phyloP scores from a whole-genome alignment of 805 yeast species.

The Lachancea sp. region DNA sequence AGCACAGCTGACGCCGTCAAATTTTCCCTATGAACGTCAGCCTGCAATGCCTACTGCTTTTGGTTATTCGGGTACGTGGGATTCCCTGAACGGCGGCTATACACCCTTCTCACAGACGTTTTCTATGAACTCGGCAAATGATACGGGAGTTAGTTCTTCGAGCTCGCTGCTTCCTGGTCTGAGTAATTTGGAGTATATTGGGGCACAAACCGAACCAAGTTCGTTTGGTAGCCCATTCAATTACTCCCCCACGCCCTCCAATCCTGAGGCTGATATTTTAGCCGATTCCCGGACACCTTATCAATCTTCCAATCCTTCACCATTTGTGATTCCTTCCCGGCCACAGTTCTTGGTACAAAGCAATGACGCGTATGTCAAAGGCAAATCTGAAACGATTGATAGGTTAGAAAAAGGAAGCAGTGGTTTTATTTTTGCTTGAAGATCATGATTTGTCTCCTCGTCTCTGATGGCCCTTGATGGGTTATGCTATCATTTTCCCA shows the following conservation, averaged over 20 bases:
- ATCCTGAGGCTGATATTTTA: background rate
- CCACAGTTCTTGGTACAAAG: constrained; percentile 12
- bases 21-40: constrained; percentile 16
- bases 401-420: constrained; percentile 26
- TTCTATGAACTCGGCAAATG: constrained; percentile 1
- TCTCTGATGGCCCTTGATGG: background rate
- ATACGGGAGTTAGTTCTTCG: constrained; percentile 1
- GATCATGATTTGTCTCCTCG: background rate
- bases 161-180: constrained; percentile 7
- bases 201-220: background rate
- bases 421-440: constrained; percentile 19
- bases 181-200: constrained; percentile 4
- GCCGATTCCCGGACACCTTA: background rate
- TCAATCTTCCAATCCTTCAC: background rate
- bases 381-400: constrained; percentile 13
- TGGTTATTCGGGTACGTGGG: constrained; percentile 13
- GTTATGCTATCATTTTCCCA: background rate
- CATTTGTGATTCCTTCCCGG: background rate
- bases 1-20: constrained; percentile 9
- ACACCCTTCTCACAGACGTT: constrained; percentile 5
- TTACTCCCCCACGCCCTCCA: constrained; percentile 4
- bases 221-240: constrained; percentile 2
- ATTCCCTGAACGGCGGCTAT: constrained; percentile 11
- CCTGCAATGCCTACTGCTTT: constrained; percentile 13
- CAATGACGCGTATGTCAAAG: constrained; percentile 11